Conservation (phyloP, 2,329 filamentous ascomycete genomes). For the Albifimbria verrucaria region DNA sequence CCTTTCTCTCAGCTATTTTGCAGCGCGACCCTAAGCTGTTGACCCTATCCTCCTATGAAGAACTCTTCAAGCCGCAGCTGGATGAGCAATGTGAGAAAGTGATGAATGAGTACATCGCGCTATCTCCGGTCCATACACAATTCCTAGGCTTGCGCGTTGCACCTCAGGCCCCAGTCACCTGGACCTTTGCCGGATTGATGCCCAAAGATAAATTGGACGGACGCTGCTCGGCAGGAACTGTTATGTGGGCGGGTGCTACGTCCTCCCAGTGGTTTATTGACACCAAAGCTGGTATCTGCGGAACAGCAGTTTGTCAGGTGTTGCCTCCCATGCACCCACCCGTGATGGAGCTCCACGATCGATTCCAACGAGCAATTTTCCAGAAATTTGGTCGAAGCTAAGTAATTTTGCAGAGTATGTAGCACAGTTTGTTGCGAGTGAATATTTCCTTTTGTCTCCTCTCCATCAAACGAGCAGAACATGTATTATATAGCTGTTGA, state of each 20-base stretch:
- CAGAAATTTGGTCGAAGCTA: slow-evolving; percentile 2
- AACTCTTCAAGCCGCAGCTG: slow-evolving; percentile 7
- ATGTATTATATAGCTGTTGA: too few species aligned
- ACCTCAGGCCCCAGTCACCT: neutral
- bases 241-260: neutral
- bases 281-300: neutral
- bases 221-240: neutral
- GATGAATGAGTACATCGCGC: slow-evolving; percentile 2
- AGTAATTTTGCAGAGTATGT: too few species aligned
- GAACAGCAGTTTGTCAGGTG: neutral
- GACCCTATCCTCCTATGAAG: neutral
- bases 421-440: too few species aligned
- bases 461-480: too few species aligned
- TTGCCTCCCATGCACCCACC: neutral
- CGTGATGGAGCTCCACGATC: neutral
- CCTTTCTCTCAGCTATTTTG: slow-evolving; percentile 3
- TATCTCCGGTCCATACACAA: neutral
- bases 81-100: slow-evolving; percentile 4
- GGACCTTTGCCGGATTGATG: neutral
- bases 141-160: neutral
- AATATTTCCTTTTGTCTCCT: too few species aligned
- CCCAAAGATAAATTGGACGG: neutral
- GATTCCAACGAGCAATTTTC: neutral
- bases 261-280: neutral
- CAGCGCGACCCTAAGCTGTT: slow-evolving; percentile 1